These are phyloP conservation scores for Rossbeevera mucosa DNA, from an alignment of 768 basidiomycete genomes.

Conservation along the genomic window DNA sequence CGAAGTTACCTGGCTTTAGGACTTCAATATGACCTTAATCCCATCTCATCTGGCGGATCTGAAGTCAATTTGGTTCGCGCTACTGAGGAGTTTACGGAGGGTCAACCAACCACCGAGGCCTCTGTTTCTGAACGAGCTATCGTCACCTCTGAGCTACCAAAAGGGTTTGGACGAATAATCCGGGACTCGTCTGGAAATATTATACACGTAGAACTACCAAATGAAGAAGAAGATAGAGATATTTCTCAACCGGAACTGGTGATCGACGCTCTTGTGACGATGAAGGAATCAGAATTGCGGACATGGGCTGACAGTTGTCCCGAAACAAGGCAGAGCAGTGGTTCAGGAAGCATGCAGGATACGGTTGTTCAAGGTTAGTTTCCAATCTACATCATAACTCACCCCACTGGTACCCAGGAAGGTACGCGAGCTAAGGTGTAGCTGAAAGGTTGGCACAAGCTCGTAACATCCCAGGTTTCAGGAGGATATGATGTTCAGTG, in stretches of 20 bases:
- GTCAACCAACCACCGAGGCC: neutral
- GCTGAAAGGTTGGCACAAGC: constrained; percentile 1
- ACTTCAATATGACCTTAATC: constrained; percentile 64
- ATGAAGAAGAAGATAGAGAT: constrained; percentile 38
- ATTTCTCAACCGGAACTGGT: constrained; percentile 26
- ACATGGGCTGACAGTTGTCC: constrained; percentile 15
- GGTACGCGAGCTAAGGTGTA: neutral
- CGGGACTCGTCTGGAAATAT: constrained; percentile 77
- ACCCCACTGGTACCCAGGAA: neutral
- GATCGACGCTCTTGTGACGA: constrained; percentile 36
- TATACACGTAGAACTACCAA: constrained; percentile 60
- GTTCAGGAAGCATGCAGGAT: neutral
- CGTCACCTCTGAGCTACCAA: constrained; percentile 37
- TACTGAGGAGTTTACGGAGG: neutral
- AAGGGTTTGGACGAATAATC: constrained; percentile 76
- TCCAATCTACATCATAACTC: neutral
- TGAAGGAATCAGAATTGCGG: constrained; percentile 13
- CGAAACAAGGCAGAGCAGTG: neutral
- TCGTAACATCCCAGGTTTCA: constrained; percentile 2
- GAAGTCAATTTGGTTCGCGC: constrained; percentile 37
- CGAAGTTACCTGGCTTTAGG: constrained; percentile 74
- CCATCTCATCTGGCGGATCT: constrained; percentile 62
- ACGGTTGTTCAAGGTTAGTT: constrained; percentile 34
- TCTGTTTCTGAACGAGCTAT: constrained; percentile 11
- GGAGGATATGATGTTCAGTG: neutral